Evolutionary conservation across 2,329 filamentous ascomycete genomes (phyloP), one percentile per base, ranked within the genome.

Genomic region (Chrysoporthe puriensis): DNA sequence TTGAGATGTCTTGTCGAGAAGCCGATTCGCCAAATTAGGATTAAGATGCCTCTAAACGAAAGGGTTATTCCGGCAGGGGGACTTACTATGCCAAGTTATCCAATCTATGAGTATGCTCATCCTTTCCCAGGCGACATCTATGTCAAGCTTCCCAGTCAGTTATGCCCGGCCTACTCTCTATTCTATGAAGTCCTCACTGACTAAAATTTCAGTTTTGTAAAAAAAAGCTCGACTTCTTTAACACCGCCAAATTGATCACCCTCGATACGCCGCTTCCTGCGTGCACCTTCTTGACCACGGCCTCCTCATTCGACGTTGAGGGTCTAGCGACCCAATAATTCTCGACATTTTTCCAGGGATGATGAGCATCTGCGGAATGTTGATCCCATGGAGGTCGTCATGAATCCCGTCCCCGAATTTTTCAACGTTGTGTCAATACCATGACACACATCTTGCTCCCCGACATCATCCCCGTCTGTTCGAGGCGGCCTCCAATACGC

Each of bases 371-470:
- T 34, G 7, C 60, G 60, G 7, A 44, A n/a, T 21, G 46, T 18
- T 62, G 32, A 9, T 14, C 21, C 54, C 26, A 26, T 50, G 7
- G 43, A 9, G 6, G 13, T 13, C 3, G 26, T 43, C 26, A 36
- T 62, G 34, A 26, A 52, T 2, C 60, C 40, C 18, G 26, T 50
- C 32, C 46, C 32, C 8, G 60, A 62, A 21, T 62, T 62, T 13
- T 26, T 44, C 44, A 36, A 50, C 26, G 60, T 62, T 11, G 60
- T 18, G 13, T 46, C 60, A 16, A 14, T 62, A 21, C 60, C 52
- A 18, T 52, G 14, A 52, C 32, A 50, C 21, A 14, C 43, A 5
- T 32, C 26, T 36, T 57, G 21, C 5, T 48, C 42, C 43, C 52
- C 46, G 44, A 16, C 44, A 2, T 46, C 60, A 36, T 50, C 43